These are phyloP conservation scores for Quercus phellos DNA, from an alignment of 331 rosid genomes.

Conservation along the genomic window DNA sequence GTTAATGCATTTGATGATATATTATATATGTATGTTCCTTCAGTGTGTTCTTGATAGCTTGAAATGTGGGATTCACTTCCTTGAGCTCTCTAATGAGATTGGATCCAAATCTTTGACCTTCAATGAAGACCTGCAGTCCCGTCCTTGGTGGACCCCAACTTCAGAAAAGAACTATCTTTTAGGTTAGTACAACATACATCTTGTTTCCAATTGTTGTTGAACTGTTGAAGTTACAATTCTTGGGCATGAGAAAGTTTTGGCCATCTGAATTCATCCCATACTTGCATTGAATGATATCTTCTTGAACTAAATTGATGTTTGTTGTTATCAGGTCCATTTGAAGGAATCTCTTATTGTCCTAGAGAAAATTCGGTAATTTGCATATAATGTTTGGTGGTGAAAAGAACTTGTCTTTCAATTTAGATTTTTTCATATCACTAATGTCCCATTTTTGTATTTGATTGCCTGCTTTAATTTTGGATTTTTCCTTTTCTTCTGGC, in stretches of 20 bases:
- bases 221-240: background rate
- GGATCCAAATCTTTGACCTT: slow-evolving; percentile 82
- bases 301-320: slow-evolving; percentile 11
- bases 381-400: slow-evolving; percentile 10
- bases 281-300: slow-evolving; percentile 1
- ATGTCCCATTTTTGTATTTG: background rate
- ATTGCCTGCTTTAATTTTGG: slow-evolving; percentile 13
- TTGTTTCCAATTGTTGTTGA: slow-evolving; percentile 5
- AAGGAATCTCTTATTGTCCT: slow-evolving; percentile 75
- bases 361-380: slow-evolving; percentile 52
- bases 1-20: slow-evolving; percentile 13
- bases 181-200: slow-evolving; percentile 43
- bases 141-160: slow-evolving; percentile 98
- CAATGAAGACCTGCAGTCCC: slow-evolving; percentile 78
- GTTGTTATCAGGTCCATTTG: slow-evolving; percentile 69
- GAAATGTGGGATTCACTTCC: slow-evolving; percentile 69
- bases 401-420: background rate
- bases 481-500: slow-evolving; percentile 17
- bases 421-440: background rate
- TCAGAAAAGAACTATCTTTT: slow-evolving; percentile 80
- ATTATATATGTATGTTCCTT: slow-evolving; percentile 12
- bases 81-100: slow-evolving; percentile 77
- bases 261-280: background rate
- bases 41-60: slow-evolving; percentile 68
- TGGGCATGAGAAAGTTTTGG: background rate